A percentile compares a stretch with the other conserved stretches of the same genome.
These are phyloP conservation scores for Boletus tomentosulus DNA, from an alignment of 768 basidiomycete genomes.

Conservation along the genomic window DNA sequence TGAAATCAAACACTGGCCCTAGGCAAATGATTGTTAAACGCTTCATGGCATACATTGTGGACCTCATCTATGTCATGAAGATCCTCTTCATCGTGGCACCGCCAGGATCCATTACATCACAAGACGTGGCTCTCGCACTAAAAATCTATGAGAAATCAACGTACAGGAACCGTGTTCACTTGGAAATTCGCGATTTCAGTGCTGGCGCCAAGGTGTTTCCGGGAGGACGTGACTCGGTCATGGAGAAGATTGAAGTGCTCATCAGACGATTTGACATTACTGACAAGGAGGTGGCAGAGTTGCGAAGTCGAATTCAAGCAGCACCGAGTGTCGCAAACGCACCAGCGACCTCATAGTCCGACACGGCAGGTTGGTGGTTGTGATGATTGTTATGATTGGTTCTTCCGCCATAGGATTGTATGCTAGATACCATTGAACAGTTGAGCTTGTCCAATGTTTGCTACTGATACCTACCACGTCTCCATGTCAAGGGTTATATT, in stretches of 20 bases:
- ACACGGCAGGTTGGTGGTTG: background rate
- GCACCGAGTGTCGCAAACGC: background rate
- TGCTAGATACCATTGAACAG: background rate
- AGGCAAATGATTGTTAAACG: background rate
- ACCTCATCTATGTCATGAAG: conserved; percentile 1
- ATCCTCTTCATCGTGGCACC: background rate
- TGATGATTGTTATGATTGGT: no score
- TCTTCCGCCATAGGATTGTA: background rate
- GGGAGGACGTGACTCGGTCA: background rate
- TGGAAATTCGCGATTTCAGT: background rate
- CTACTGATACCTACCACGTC: no score
- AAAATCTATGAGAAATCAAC: background rate
- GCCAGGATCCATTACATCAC: background rate
- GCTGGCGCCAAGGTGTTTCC: background rate
- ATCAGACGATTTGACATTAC: background rate
- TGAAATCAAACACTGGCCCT: background rate
- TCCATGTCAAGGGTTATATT: no score
- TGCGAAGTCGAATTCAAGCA: background rate
- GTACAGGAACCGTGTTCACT: background rate
- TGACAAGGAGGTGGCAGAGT: background rate
- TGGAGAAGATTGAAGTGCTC: background rate
- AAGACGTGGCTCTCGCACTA: background rate
- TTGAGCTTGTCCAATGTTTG: background rate
- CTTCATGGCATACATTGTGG: background rate
- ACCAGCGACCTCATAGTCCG: background rate